phyloP scores from a whole-genome alignment of 768 basidiomycete genomes.

The Termitomyces sp. region DNA sequence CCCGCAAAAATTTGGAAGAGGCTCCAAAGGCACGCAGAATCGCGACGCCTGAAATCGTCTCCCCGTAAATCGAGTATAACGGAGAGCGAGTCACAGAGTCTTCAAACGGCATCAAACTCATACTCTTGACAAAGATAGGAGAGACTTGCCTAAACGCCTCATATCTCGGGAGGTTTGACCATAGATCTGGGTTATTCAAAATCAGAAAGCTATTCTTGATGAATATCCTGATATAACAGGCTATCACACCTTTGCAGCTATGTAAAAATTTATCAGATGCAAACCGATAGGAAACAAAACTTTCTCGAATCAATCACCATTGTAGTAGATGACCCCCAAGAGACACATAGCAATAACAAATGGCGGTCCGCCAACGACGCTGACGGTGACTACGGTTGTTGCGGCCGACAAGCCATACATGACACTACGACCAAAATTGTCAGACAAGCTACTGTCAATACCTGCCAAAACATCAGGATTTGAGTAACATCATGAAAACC shows the following conservation, averaged over 20 bases:
- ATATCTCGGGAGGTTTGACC: constrained; percentile 86
- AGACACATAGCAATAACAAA: constrained; percentile 59
- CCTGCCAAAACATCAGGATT: constrained; percentile 32
- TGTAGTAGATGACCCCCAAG: constrained; percentile 64
- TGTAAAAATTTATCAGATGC: background rate
- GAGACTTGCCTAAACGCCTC: constrained; percentile 60
- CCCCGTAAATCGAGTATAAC: constrained; percentile 39
- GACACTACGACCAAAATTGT: constrained; percentile 80
- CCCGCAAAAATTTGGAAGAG: constrained; percentile 77
- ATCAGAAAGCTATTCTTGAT: background rate
- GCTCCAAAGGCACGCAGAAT: constrained; percentile 82
- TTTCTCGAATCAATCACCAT: constrained; percentile 37
- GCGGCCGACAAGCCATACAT: constrained; percentile 63
- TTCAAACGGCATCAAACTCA: constrained; percentile 5
- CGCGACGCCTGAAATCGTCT: constrained; percentile 37
- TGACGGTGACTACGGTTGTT: constrained; percentile 72
- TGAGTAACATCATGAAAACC: background rate
- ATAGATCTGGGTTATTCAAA: constrained; percentile 24
- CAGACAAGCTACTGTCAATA: constrained; percentile 77
- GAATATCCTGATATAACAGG: background rate
- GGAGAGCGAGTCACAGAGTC: constrained; percentile 34
- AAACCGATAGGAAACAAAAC: background rate
- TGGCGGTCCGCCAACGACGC: constrained; percentile 70
- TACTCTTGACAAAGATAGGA: background rate
- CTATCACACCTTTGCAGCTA: constrained; percentile 32